Evolutionary conservation across 2,329 filamentous ascomycete species (phyloP).

Genomic region (Aspergillus sp.): DNA sequence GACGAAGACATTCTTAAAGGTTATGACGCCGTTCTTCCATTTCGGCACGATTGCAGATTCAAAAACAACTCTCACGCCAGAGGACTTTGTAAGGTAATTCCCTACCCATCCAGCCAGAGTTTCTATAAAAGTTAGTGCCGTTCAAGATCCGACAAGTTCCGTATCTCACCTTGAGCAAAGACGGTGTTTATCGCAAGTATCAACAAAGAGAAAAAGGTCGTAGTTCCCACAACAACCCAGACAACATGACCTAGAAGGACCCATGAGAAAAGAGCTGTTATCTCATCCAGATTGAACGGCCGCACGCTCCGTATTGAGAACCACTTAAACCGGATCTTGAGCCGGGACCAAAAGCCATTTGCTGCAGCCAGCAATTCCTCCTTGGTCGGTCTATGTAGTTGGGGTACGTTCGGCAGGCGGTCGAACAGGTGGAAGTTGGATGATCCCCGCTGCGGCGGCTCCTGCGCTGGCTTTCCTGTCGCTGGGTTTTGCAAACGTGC

Average conservation of each 20-base stretch:
- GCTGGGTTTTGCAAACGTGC: constrained; percentile 10
- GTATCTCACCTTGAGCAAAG: constrained; percentile 68
- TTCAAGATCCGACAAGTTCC: background rate
- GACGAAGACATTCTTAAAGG: constrained; percentile 92
- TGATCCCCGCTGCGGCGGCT: constrained; percentile 8
- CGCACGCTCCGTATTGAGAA: constrained; percentile 86
- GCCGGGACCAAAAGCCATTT: constrained; percentile 81
- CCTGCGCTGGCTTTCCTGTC: constrained; percentile 16
- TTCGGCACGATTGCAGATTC: constrained; percentile 95
- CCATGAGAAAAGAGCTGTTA: constrained; percentile 92
- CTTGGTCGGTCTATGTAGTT: constrained; percentile 72
- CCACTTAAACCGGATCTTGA: constrained; percentile 95
- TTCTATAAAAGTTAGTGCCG: constrained; percentile 46
- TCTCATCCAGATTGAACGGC: constrained; percentile 93
- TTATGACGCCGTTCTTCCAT: constrained; percentile 91
- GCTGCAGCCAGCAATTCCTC: constrained; percentile 87
- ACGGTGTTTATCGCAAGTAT: constrained; percentile 93
- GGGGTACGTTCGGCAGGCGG: constrained; percentile 62
- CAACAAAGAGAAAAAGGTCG: constrained; percentile 86
- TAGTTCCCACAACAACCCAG: constrained; percentile 94
- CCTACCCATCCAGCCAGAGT: constrained; percentile 87
- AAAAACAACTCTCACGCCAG: constrained; percentile 87
- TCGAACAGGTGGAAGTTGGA: constrained; percentile 42
- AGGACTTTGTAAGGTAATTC: constrained; percentile 89
- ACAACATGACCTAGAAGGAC: constrained; percentile 85